Evolutionary conservation across 495 filamentous ascomycete species (phyloP).

Genomic region (Aspergillus diversus): DNA sequence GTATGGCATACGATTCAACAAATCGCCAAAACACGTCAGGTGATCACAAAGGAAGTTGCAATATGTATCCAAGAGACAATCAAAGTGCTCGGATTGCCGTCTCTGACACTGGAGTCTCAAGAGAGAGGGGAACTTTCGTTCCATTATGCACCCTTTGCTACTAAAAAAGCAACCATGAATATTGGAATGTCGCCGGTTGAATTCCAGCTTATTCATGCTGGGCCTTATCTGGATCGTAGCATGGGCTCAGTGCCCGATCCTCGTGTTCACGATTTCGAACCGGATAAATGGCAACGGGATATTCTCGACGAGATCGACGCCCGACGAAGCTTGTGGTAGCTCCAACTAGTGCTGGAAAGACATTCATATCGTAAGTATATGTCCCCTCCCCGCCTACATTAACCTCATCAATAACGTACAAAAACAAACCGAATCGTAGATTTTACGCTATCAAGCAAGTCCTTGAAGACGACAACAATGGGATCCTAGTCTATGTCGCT

Average conservation of each 20-base stretch:
- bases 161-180: constrained; percentile 18
- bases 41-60: constrained; percentile 31
- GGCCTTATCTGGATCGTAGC: constrained; percentile 73
- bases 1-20: constrained; percentile 26
- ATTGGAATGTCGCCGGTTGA: constrained; percentile 39
- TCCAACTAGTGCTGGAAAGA: constrained; percentile 72
- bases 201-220: constrained; percentile 70
- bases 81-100: constrained; percentile 29
- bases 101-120: constrained; percentile 13
- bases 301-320: constrained; percentile 75
- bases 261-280: constrained; percentile 66
- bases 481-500: constrained; percentile 75
- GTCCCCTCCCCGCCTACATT: background rate
- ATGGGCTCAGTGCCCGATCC: constrained; percentile 68
- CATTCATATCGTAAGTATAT: constrained; percentile 53
- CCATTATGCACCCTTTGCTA: constrained; percentile 30
- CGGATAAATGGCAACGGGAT: constrained; percentile 75
- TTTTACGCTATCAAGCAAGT: constrained; percentile 84
- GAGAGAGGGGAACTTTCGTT: constrained; percentile 36
- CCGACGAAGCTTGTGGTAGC: constrained; percentile 72
- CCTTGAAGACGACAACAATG: constrained; percentile 65
- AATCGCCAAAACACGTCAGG: constrained; percentile 25
- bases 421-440: constrained; percentile 12
- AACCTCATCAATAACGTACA: constrained; percentile 8
- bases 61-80: constrained; percentile 31